Base-by-base conservation (phyloP, 2,329 filamentous ascomycete species). In the Cyanodermella asteris region DNA sequence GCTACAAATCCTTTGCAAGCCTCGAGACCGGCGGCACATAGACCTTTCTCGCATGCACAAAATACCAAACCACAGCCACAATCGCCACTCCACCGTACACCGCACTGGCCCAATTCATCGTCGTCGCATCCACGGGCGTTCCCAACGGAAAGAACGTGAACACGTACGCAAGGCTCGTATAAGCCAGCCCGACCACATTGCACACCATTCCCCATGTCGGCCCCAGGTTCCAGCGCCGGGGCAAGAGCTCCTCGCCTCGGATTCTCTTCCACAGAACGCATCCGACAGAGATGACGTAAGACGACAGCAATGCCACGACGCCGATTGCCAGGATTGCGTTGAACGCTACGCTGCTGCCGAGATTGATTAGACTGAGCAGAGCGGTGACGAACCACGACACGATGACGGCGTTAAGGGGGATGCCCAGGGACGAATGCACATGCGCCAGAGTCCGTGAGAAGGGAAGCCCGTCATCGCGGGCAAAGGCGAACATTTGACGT, bases 401-500 rank as follows among this genome's bases (percentile, higher is more conserved):
- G 26, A 55, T 37, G 28, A 61, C 52, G 3, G 55, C 46, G 25
- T 57, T 49, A 6, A 60, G 45, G 5, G 56, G 56, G 27, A 56
- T 48, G 23, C 53, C 45, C 39, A 41, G n/a, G n/a, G n/a, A n/a
- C 10, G 17, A 14, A 10, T 45, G 31, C 38, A 54, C 49, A 31
- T 47, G 39, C 26, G 40, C 39, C 14, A 53, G 45, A 27, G 46
- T 48, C 1, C 31, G 25, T 14, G 45, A 49, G 29, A 47, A 50
- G 3, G 49, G 50, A 4, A 54, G 26, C 4, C 51, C 51, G 16
- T 38, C 34, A 28, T 54, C 51, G 13, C 51, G 45, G 3, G 50
- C 47, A 36, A 66, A 66, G 0, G 62, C 58, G 56, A 58, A 67
- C 7, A 61, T 53, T 28, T 64, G 54, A 8, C 63, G 53, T 1